Conservation (phyloP, 257 asterid genomes). For the Knoxia roxburghii region DNA sequence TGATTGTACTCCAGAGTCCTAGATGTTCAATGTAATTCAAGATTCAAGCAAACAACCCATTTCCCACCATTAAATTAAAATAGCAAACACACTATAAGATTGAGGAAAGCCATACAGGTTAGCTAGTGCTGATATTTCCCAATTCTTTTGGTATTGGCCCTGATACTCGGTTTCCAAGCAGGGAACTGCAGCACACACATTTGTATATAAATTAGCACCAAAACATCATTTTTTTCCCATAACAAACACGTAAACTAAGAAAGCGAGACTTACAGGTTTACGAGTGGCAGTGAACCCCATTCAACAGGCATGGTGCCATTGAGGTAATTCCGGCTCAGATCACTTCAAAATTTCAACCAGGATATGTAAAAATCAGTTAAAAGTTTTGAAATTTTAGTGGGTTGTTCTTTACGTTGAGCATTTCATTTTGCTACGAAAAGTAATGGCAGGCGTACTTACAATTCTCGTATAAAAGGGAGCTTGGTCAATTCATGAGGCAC, state of each 20-base stretch:
- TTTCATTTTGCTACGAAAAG: neutral
- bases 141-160: slow-evolving; percentile 49
- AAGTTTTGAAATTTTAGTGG: neutral
- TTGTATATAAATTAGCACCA: neutral
- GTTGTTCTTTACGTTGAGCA: neutral
- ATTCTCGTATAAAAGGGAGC: slow-evolving; percentile 47
- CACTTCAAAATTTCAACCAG: slow-evolving; percentile 25
- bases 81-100: neutral
- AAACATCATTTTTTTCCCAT: neutral
- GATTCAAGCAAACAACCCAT: neutral
- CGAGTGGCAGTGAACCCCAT: slow-evolving; percentile 56
- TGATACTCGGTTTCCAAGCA: slow-evolving; percentile 49
- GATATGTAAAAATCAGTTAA: neutral
- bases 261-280: slow-evolving; percentile 32
- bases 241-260: neutral
- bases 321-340: slow-evolving; percentile 55
- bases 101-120: neutral
- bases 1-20: slow-evolving; percentile 53
- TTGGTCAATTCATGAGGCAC: slow-evolving; percentile 48
- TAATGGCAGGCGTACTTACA: slow-evolving; percentile 23
- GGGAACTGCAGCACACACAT: slow-evolving; percentile 39
- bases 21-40: neutral
- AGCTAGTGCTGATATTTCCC: slow-evolving; percentile 53
- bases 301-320: slow-evolving; percentile 57
- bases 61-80: neutral